Evolutionary conservation across 2,329 filamentous ascomycete species (phyloP).

Genomic region (Epichloe typhina): DNA sequence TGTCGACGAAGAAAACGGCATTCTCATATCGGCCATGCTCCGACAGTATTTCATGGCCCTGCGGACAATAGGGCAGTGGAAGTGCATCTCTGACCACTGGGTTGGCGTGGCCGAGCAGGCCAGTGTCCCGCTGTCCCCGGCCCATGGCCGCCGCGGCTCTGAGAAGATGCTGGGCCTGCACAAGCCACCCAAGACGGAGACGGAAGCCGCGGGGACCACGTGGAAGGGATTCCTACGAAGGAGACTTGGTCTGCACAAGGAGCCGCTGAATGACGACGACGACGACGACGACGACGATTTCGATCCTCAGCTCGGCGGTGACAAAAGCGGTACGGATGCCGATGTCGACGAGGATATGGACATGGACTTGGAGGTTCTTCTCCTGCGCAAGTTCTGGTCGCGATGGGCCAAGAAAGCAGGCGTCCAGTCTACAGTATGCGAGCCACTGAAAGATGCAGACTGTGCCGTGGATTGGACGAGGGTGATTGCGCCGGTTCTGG

Average conservation of each 20-base stretch:
- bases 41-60: conserved; percentile 86
- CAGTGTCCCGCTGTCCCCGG: conserved; percentile 24
- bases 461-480: conserved; percentile 62
- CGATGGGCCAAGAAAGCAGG: conserved; percentile 63
- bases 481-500: conserved; percentile 63
- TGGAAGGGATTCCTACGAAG: conserved; percentile 25
- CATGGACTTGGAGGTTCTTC: conserved; percentile 42
- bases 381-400: conserved; percentile 55
- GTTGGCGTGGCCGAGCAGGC: conserved; percentile 48
- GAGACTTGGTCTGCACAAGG: conserved; percentile 20
- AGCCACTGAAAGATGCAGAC: conserved; percentile 45
- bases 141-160: conserved; percentile 21
- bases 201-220: conserved; percentile 12
- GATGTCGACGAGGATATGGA: conserved; percentile 19
- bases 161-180: conserved; percentile 17
- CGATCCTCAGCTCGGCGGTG: conserved; percentile 13
- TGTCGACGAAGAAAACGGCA: conserved; percentile 74
- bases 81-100: conserved; percentile 60
- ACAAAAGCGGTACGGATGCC: conserved; percentile 15
- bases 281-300: conserved; percentile 24
- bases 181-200: conserved; percentile 6
- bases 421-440: conserved; percentile 39
- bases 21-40: conserved; percentile 74
- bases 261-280: conserved; percentile 23
- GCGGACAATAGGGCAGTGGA: conserved; percentile 70